A percentile compares a stretch with the other conserved stretches of the same genome.
phyloP scores from a whole-genome alignment of 495 filamentous ascomycete genomes.

The Tuber calosporum region DNA sequence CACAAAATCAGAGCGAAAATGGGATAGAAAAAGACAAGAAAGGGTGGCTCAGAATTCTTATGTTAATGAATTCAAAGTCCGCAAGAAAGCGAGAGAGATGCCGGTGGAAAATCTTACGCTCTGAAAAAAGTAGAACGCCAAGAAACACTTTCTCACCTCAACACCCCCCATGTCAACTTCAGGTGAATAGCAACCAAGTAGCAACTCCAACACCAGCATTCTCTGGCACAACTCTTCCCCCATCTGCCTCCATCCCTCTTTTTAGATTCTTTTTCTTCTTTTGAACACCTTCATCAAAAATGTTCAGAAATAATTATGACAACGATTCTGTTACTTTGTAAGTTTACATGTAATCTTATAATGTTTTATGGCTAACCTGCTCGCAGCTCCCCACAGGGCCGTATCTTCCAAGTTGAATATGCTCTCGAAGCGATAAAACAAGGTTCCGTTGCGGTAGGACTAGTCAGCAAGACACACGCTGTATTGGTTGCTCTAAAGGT shows the following conservation, averaged over 20 bases:
- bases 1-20: neutral
- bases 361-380: slow-evolving; percentile 18
- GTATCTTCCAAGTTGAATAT: slow-evolving; percentile 99
- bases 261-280: slow-evolving; percentile 9
- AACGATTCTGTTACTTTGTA: slow-evolving; percentile 99
- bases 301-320: slow-evolving; percentile 99
- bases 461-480: slow-evolving; percentile 95
- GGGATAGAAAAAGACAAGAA: neutral
- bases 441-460: slow-evolving; percentile 92
- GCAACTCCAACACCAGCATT: slow-evolving; percentile 31
- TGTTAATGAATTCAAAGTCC: neutral
- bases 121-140: slow-evolving; percentile 1
- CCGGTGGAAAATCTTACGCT: neutral
- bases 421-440: slow-evolving; percentile 98
- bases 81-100: neutral
- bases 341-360: slow-evolving; percentile 38
- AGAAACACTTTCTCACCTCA: slow-evolving; percentile 13
- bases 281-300: slow-evolving; percentile 47
- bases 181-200: slow-evolving; percentile 34
- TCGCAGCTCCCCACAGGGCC: slow-evolving; percentile 91
- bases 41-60: neutral
- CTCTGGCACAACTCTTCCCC: slow-evolving; percentile 23
- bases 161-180: slow-evolving; percentile 15
- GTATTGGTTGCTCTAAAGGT: slow-evolving; percentile 97
- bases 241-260: slow-evolving; percentile 10